Evolutionary conservation across 2,329 filamentous ascomycete species (phyloP).

Genomic region (Salinomyces thailandicus): DNA sequence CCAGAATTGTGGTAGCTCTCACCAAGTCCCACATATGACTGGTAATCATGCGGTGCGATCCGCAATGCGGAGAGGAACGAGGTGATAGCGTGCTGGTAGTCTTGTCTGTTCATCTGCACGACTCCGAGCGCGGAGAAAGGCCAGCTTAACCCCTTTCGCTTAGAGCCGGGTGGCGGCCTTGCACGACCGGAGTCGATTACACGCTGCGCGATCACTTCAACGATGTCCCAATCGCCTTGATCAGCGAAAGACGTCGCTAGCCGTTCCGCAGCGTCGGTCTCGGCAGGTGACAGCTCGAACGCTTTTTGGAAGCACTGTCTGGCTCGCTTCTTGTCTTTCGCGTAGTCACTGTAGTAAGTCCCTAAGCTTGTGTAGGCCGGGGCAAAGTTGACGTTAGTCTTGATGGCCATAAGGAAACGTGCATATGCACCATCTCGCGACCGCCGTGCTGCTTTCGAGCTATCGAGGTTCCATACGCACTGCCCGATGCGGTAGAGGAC

Average conservation of each 20-base stretch:
- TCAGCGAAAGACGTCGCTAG: slow-evolving; percentile 80
- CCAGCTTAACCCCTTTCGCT: slow-evolving; percentile 89
- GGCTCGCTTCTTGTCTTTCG: slow-evolving; percentile 73
- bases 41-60: slow-evolving; percentile 75
- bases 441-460: slow-evolving; percentile 63
- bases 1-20: slow-evolving; percentile 95
- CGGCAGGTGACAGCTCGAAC: slow-evolving; percentile 78
- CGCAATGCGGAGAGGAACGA: slow-evolving; percentile 85
- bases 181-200: slow-evolving; percentile 93
- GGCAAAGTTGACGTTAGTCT: slow-evolving; percentile 77
- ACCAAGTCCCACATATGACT: slow-evolving; percentile 93
- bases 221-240: slow-evolving; percentile 88
- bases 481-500: slow-evolving; percentile 78
- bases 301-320: slow-evolving; percentile 94
- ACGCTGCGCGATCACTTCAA: slow-evolving; percentile 81
- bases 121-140: slow-evolving; percentile 88
- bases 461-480: slow-evolving; percentile 76
- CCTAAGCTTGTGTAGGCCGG: slow-evolving; percentile 87
- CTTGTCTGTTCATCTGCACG: slow-evolving; percentile 87
- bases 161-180: slow-evolving; percentile 80
- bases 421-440: slow-evolving; percentile 72
- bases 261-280: slow-evolving; percentile 77
- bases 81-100: slow-evolving; percentile 77
- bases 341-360: slow-evolving; percentile 84
- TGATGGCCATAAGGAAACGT: slow-evolving; percentile 72